Conservation (phyloP, 768 basidiomycete genomes). For the Termitomyces sp. region DNA sequence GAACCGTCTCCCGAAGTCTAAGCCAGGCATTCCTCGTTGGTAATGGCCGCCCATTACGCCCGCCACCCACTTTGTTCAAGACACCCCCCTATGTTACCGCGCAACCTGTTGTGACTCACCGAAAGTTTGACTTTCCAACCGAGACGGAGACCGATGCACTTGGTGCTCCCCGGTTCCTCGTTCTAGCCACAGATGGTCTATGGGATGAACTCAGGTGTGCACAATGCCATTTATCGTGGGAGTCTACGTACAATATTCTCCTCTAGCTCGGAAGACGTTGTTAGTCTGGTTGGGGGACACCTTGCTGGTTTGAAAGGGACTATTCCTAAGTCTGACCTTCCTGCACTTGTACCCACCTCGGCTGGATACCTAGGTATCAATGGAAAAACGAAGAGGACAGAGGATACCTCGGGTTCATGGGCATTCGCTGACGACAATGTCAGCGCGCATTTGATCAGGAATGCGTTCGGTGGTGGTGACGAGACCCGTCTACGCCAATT, state of each 20-base stretch:
- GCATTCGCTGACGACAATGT: constrained; percentile 76
- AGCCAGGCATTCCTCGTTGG: constrained; percentile 64
- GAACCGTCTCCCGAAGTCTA: constrained; percentile 25
- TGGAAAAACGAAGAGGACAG: constrained; percentile 48
- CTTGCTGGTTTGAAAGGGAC: constrained; percentile 65
- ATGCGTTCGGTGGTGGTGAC: constrained; percentile 88
- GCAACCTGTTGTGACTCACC: constrained; percentile 75
- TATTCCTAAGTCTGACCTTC: constrained; percentile 53
- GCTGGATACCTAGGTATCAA: constrained; percentile 52
- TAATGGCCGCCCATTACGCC: constrained; percentile 52
- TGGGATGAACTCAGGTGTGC: constrained; percentile 60
- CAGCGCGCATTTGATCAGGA: constrained; percentile 80
- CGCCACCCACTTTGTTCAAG: constrained; percentile 57
- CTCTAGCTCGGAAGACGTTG: constrained; percentile 74
- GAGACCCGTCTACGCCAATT: constrained; percentile 46
- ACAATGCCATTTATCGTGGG: neutral
- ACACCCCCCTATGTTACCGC: constrained; percentile 94
- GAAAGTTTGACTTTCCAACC: constrained; percentile 53
- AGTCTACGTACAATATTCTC: neutral
- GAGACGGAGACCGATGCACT: constrained; percentile 16
- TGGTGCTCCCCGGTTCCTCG: constrained; percentile 60
- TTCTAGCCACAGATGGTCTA: constrained; percentile 84
- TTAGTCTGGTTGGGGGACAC: constrained; percentile 80
- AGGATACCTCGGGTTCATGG: constrained; percentile 50
- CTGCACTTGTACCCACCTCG: constrained; percentile 48